Evolutionary conservation across 805 yeast species (phyloP), one percentile per base, ranked within the genome.

Genomic region (Candida boidinii): DNA sequence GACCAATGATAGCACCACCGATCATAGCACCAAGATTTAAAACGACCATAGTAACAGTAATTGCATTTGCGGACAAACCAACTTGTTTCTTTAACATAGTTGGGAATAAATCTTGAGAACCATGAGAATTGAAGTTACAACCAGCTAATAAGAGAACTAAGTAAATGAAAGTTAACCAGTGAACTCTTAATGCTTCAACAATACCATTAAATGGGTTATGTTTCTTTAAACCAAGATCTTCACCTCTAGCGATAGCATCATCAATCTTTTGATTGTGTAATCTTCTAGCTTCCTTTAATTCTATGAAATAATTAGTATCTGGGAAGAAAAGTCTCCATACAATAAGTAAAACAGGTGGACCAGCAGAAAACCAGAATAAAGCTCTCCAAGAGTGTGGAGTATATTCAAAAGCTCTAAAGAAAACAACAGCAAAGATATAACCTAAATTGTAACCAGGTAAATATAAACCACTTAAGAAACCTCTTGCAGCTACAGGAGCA

Each of bases 41-140:
- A 11, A 79, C 76, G 16, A 68, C 65, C 58, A 73, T 73, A 29
- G 78, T 73, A 14, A 76, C 78, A 0, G 86, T 77, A 21, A 67
- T 54, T 14, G 63, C 58, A 48, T 79, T 58, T 3, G 49, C 42
- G 17, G 66, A 48, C 40, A 66, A 65, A 9, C 51, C 60, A 20
- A 72, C 60, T 50, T 79, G 85, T 16, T 61, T 63, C 17, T 63
- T 60, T 31, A 80, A 58, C 58, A 76, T 60, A 1, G 84, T 76
- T 24, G 86, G 84, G 53, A 68, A 76, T 48, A 80, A 58, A 52
- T 80, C 90, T 56, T 80, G 87, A 5, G 85, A 73, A 1, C 84
- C 85, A 44, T 80, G 90, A 7, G 83, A 70, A 59, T 71, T 68
- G 58, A 78, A 80, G 55, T 79, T 79, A 64, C 77, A 73, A 14